phyloP scores from a whole-genome alignment of 352 stramenopile species.

The Globisporangium alternatum region DNA sequence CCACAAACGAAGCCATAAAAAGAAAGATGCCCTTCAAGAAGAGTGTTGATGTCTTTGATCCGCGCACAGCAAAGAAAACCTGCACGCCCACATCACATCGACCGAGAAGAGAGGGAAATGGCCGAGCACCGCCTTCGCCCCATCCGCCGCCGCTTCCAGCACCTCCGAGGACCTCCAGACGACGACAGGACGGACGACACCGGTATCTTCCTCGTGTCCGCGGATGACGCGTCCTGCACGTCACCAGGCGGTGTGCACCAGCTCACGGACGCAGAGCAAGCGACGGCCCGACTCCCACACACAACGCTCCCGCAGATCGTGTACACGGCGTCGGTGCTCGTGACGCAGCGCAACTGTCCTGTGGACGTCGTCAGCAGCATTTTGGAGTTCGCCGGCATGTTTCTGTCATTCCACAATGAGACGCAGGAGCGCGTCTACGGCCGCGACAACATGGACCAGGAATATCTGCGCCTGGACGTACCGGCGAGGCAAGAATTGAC shows the following conservation, averaged over 20 bases:
- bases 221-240: conserved; percentile 31
- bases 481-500: conserved; percentile 29
- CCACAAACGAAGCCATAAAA: no score
- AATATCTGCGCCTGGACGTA: conserved; percentile 48
- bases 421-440: conserved; percentile 29
- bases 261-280: conserved; percentile 37
- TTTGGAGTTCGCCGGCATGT: conserved; percentile 47
- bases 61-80: neutral
- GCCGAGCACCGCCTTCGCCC: neutral
- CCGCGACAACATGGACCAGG: conserved; percentile 45
- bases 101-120: neutral
- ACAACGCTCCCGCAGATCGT: conserved; percentile 37
- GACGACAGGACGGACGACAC: conserved; percentile 25
- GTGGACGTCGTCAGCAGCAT: conserved; percentile 27
- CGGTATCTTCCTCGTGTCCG: conserved; percentile 26
- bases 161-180: neutral
- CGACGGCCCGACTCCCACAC: conserved; percentile 38
- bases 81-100: neutral
- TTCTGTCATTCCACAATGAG: conserved; percentile 43
- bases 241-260: conserved; percentile 33
- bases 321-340: conserved; percentile 39
- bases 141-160: neutral
- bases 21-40: neutral
- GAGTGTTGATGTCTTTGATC: neutral
- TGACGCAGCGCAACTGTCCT: conserved; percentile 25